Evolutionary conservation across 1,284 basidiomycete species (phyloP).

Genomic region (Leccinum pachyderme): DNA sequence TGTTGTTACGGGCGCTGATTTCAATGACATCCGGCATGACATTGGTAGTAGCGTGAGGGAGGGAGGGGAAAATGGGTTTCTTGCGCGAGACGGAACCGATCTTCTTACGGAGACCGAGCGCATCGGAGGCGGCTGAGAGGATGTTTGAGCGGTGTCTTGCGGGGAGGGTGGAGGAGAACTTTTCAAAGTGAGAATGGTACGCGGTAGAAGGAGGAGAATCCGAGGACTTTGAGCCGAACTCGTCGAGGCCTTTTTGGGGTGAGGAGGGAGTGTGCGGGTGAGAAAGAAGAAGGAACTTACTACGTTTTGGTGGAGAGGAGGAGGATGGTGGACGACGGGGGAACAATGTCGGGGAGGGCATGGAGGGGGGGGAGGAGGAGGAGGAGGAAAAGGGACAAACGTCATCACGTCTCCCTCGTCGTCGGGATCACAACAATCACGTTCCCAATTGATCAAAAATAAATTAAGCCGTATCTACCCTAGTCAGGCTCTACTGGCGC

Average conservation of each 20-base stretch:
- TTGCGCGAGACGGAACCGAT: slow-evolving; percentile 42
- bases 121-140: slow-evolving; percentile 55
- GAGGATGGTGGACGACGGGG: slow-evolving; percentile 20
- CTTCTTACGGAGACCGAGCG: slow-evolving; percentile 48
- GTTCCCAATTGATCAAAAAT: not conserved
- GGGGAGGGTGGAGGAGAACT: slow-evolving; percentile 8
- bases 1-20: slow-evolving; percentile 50
- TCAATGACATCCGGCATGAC: slow-evolving; percentile 70
- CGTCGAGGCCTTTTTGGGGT: slow-evolving; percentile 17
- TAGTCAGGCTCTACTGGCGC: slow-evolving; percentile 8
- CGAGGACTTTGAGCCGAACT: slow-evolving; percentile 3
- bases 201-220: slow-evolving; percentile 19
- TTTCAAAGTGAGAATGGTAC: slow-evolving; percentile 5
- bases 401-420: not conserved
- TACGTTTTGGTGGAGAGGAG: slow-evolving; percentile 1
- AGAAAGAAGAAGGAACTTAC: not conserved
- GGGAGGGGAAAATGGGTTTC: slow-evolving; percentile 35
- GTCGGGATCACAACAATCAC: not conserved
- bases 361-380: slow-evolving; percentile 7
- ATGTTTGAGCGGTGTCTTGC: slow-evolving; percentile 44
- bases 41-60: slow-evolving; percentile 27
- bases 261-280: not conserved
- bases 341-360: slow-evolving; percentile 11
- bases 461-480: slow-evolving; percentile 10
- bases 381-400: not conserved